A percentile compares a stretch with the other conserved stretches of the same genome.
Evolutionary conservation across 2,329 filamentous ascomycete genomes (phyloP).

Genomic region (Nigrospora sphaerica): DNA sequence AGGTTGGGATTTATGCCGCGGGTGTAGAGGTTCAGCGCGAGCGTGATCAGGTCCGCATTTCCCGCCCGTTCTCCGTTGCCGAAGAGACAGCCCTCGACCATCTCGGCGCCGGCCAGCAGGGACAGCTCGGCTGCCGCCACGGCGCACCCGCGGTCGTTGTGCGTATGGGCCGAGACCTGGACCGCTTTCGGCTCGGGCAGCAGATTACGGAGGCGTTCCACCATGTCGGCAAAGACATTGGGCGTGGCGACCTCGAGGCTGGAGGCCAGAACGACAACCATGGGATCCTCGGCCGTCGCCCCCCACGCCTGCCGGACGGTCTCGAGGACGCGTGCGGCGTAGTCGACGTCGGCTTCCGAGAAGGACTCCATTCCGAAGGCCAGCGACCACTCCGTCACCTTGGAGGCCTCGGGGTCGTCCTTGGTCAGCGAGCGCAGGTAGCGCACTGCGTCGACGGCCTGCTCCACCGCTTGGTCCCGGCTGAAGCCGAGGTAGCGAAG

Average conservation of each 20-base stretch:
- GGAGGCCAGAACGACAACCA: constrained; percentile 3
- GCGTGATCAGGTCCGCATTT: constrained; percentile 59
- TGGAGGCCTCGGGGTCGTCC: constrained; percentile 1
- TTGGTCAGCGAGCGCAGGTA: constrained; percentile 3
- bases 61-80: constrained; percentile 62
- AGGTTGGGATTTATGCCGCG: constrained; percentile 58
- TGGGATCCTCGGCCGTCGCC: not conserved
- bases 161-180: constrained; percentile 56
- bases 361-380: constrained; percentile 5
- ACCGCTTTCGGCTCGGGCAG: constrained; percentile 40
- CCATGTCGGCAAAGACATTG: constrained; percentile 10
- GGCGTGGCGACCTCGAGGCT: constrained; percentile 9
- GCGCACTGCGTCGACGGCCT: constrained; percentile 2
- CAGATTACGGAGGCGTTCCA: constrained; percentile 49
- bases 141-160: constrained; percentile 62
- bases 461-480: not conserved
- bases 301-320: constrained; percentile 4
- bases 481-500: constrained; percentile 4
- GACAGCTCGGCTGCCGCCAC: constrained; percentile 59
- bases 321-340: not conserved
- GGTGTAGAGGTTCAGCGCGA: constrained; percentile 61
- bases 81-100: constrained; percentile 61
- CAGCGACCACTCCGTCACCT: constrained; percentile 1
- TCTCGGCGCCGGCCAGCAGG: constrained; percentile 61
- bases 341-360: constrained; percentile 4